Conservation (phyloP, 2,329 filamentous ascomycete species). For the Colletotrichum aenigma region DNA sequence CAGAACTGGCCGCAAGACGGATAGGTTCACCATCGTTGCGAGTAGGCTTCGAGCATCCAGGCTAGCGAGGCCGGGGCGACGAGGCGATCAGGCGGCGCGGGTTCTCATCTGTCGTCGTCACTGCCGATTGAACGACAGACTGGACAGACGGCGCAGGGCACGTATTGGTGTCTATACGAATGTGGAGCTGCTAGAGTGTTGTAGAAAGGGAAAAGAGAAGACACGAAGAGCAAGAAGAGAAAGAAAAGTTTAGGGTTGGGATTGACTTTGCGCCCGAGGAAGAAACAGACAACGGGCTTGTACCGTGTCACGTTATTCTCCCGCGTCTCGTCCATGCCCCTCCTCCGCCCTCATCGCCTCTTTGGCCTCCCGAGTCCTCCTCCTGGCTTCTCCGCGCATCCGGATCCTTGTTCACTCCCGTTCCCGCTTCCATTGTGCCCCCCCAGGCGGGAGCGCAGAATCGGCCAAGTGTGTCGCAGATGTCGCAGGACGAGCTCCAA, state of each 20-base stretch:
- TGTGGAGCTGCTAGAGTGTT: background rate
- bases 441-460: slow-evolving; percentile 10
- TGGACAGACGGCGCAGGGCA: background rate
- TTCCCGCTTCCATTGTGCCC: background rate
- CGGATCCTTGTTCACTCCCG: slow-evolving; percentile 10
- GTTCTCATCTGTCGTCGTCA: slow-evolving; percentile 8
- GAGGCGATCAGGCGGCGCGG: background rate
- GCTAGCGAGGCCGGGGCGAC: slow-evolving; percentile 12
- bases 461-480: slow-evolving; percentile 20
- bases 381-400: background rate
- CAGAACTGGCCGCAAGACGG: slow-evolving; percentile 16
- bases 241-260: background rate
- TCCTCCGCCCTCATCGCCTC: background rate
- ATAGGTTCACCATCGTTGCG: slow-evolving; percentile 12
- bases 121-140: background rate
- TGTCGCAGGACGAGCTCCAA: slow-evolving; percentile 12
- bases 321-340: background rate
- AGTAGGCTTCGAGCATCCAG: slow-evolving; percentile 3
- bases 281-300: background rate
- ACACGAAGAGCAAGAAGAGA: background rate
- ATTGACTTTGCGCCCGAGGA: slow-evolving; percentile 15
- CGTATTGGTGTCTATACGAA: background rate
- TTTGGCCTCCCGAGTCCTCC: background rate
- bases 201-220: background rate
- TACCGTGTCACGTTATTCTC: slow-evolving; percentile 3